Evolutionary conservation across 2,329 filamentous ascomycete species (phyloP), one percentile per base, ranked within the genome.

Genomic region (Fusarium irregulare): DNA sequence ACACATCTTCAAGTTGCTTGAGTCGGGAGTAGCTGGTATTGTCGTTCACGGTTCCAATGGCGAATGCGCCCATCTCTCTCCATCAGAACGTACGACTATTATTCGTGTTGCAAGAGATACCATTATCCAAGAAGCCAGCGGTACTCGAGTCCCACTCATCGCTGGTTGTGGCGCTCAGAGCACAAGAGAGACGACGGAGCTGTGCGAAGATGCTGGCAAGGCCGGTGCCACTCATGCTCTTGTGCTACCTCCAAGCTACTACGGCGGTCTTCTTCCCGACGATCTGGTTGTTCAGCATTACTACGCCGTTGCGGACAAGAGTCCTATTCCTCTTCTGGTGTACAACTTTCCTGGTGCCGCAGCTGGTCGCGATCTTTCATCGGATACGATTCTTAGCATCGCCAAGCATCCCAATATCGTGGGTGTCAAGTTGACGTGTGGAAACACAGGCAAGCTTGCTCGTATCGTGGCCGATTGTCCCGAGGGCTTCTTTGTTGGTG

Each of bases 21-120:
- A 90, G 74, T 87, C 91, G 37, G 92, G 92, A 63, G 89, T 94
- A 53, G 87, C 90, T 25, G 92, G 92, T 14, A 85, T 96, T 51
- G 91, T 92, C 50, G 93, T 91, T 12, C 92, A 94, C 78, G 93
- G 93, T 47, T 93, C 91, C 76, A 96, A 95, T 75, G 93, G 93
- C 74, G 93, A 96, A 82, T 92, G 92, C 7, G 92, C 93, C 20
- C 92, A 94, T 76, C 85, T 96, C 30, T 90, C 90, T 28, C 89
- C 90, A 71, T 83, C 86, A 25, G 93, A 95, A 80, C 88, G 92
- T 60, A 86, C 87, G 44, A 82, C 89, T 56, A 88, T 95, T 69
- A 93, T 79, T 83, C 6, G 82, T 84, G 71, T 84, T 92, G 80
- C 91, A 13, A 60, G 74, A 42, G 74, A 76, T 40, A 68, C 73